Evolutionary conservation across 106 monocot genomes (phyloP).

Genomic region (Dioscorea zingiberensis): DNA sequence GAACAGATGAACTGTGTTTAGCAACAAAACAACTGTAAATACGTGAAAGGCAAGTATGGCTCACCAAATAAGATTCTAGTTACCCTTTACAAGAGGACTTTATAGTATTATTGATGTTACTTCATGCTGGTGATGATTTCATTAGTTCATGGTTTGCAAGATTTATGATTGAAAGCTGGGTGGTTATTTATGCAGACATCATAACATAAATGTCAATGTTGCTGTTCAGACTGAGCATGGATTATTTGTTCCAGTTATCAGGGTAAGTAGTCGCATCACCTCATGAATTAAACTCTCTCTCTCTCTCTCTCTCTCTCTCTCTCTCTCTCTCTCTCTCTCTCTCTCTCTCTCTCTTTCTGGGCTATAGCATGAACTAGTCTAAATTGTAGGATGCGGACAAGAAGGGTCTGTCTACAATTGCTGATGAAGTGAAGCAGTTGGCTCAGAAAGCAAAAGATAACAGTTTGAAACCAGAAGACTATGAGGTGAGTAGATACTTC

Average conservation of each 20-base stretch:
- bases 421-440: conserved; percentile 79
- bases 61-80: too few relatives aligned
- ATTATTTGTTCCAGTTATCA: conserved; percentile 91
- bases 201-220: conserved; percentile 85
- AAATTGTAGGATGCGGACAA: conserved; percentile 90
- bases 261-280: conserved; percentile 32
- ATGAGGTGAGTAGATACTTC: conserved; percentile 48
- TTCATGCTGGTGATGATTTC: too few relatives aligned
- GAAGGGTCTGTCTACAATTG: conserved; percentile 80
- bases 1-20: too few relatives aligned
- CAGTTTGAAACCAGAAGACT: conserved; percentile 84
- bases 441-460: conserved; percentile 96
- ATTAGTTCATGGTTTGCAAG: too few relatives aligned
- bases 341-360: not conserved
- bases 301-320: conserved; percentile 46
- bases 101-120: too few relatives aligned
- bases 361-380: conserved; percentile 1
- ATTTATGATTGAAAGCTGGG: not conserved
- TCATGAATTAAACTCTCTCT: not conserved
- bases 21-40: too few relatives aligned
- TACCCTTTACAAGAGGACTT: too few relatives aligned
- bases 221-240: conserved; percentile 97
- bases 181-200: conserved; percentile 36
- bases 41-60: too few relatives aligned
- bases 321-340: too few relatives aligned